Percentiles rank a stretch among this genome's conserved stretches.
phyloP scores from a whole-genome alignment of 306 rosid species.

The Prunus salicina region DNA sequence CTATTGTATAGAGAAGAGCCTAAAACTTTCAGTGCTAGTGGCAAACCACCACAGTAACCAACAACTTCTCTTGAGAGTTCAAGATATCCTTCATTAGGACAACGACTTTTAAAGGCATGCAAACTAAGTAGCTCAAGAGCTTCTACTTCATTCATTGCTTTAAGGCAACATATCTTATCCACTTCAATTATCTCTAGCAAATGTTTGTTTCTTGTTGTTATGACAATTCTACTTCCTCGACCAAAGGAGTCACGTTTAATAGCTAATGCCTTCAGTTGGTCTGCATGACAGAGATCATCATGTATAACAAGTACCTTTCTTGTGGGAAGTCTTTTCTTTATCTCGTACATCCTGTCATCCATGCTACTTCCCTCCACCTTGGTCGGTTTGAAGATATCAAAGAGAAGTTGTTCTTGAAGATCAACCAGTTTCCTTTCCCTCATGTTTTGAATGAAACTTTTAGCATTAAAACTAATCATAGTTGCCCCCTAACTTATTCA shows the following conservation, averaged over 20 bases:
- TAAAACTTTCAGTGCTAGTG: slow-evolving; percentile 36
- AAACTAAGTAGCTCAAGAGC: slow-evolving; percentile 23
- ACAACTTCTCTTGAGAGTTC: slow-evolving; percentile 9
- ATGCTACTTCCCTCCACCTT: background rate
- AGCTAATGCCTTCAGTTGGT: slow-evolving; percentile 13
- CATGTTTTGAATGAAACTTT: slow-evolving; percentile 7
- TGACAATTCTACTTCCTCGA: slow-evolving; percentile 21
- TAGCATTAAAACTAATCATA: background rate
- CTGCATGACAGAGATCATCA: background rate
- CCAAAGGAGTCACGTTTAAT: slow-evolving; percentile 2
- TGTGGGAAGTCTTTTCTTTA: background rate
- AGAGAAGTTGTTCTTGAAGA: slow-evolving; percentile 20
- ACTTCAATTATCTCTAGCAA: background rate
- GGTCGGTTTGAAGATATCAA: background rate
- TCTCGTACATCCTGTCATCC: background rate
- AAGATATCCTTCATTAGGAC: background rate
- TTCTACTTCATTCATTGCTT: slow-evolving; percentile 17
- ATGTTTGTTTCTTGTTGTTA: slow-evolving; percentile 20
- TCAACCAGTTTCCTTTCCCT: background rate
- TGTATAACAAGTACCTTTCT: slow-evolving; percentile 14
- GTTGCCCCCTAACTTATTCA: too few relatives aligned
- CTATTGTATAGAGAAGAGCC: slow-evolving; percentile 29
- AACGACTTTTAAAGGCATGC: slow-evolving; percentile 24
- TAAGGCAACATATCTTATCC: background rate
- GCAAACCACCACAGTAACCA: slow-evolving; percentile 33